Conservation (phyloP, 2,329 filamentous ascomycete species). For the Corinectria fuckeliana region DNA sequence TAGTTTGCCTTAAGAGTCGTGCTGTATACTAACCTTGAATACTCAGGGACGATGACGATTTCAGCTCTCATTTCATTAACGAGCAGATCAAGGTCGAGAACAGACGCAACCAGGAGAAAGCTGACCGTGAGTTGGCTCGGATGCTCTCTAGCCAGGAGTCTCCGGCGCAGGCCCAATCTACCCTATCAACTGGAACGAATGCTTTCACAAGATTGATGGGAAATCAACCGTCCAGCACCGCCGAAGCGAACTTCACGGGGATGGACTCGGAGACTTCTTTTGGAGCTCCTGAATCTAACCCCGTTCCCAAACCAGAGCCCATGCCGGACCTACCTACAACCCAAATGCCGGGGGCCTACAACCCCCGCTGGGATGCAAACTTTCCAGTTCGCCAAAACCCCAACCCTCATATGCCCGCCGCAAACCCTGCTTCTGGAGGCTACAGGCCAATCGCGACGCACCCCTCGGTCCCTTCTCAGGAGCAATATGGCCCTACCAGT, state of each 20-base stretch:
- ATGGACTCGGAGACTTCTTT: background rate
- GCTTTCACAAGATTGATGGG: constrained; percentile 41
- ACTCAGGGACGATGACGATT: constrained; percentile 43
- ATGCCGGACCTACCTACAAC: too few relatives aligned
- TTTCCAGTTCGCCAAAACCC: constrained; percentile 1
- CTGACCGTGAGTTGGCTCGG: constrained; percentile 40
- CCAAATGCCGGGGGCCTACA: constrained; percentile 26
- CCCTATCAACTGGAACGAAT: constrained; percentile 20
- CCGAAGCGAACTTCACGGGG: background rate
- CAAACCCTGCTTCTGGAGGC: background rate
- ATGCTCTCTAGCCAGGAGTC: constrained; percentile 36
- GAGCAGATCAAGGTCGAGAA: constrained; percentile 46
- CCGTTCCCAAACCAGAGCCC: background rate
- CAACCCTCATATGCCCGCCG: background rate
- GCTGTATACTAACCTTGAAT: background rate
- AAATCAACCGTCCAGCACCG: constrained; percentile 32
- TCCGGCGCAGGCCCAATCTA: background rate
- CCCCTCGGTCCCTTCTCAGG: background rate
- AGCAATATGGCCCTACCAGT: background rate
- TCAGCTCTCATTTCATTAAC: constrained; percentile 36
- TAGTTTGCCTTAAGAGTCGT: background rate
- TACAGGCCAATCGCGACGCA: background rate
- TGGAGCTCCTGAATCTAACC: background rate
- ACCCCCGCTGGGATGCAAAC: constrained; percentile 19
- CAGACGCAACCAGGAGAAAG: constrained; percentile 39